Evolutionary conservation across 2,329 filamentous ascomycete species (phyloP), one percentile per base, ranked within the genome.

Genomic region (Elsinoe australis): DNA sequence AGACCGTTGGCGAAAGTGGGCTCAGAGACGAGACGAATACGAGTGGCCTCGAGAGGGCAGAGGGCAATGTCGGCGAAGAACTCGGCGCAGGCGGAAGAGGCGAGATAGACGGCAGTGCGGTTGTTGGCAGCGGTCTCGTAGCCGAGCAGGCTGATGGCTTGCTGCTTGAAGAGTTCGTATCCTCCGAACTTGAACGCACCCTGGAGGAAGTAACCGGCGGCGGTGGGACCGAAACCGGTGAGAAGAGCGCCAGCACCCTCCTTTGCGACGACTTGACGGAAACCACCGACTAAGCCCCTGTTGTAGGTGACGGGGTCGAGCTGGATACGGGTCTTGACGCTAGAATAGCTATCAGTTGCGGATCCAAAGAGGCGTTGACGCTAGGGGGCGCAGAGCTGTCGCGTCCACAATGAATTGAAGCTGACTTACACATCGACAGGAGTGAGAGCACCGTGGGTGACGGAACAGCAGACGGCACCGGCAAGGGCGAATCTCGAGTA

Each of bases 401-500:
- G 49, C n/a, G n/a, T n/a, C n/a, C n/a, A n/a, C 47, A 38, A 39
- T 46, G 35, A 14, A n/a, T 18, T 28, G 29, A 14, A 4, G 10
- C 3, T n/a, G 14, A 86, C 90, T 72, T 92, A 96, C 90, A 98
- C 92, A 85, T 98, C 92, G 71, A 98, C 88, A 66, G 92, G 92
- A 60, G 92, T 98, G 63, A 96, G 82, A 65, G 79, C 85, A 71
- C 90, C 92, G 80, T 98, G 92, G 67, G 92, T 98, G 74, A 96
- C 75, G 62, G 89, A 92, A 74, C 92, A 98, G 83, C 92, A 95
- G 77, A 96, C 75, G 62, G 92, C 92, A 74, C 92, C 92, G 63
- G 92, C 89, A 64, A 98, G 85, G 73, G 92, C 90, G 76, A 95
- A 95, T 72, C 87, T 82, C 63, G 87, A 86, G 83, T 96, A 96